Conservation (phyloP, 768 basidiomycete genomes). For the Mycena venus region DNA sequence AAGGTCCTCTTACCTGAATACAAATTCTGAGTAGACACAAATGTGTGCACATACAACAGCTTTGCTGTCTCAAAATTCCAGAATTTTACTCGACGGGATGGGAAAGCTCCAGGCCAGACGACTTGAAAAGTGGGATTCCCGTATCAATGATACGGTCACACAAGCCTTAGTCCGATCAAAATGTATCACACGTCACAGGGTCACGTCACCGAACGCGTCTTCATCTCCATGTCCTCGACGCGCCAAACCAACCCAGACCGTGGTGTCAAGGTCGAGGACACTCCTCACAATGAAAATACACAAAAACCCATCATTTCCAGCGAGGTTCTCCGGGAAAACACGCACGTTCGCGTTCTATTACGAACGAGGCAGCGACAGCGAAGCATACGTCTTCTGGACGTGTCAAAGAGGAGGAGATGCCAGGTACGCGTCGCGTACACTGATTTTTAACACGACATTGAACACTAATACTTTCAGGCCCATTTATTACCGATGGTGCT, state of each 20-base stretch:
- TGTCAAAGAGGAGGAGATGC: not conserved
- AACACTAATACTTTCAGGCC: not conserved
- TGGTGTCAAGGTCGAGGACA: not conserved
- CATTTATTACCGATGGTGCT: not conserved
- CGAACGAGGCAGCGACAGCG: not conserved
- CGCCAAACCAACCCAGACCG: not conserved
- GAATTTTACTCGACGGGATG: not conserved
- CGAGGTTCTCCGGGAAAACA: not conserved
- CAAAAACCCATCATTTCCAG: not conserved
- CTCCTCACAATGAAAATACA: not conserved
- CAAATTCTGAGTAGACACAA: not conserved
- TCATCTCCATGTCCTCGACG: not conserved
- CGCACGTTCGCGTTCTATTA: not conserved
- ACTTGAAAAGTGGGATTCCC: not conserved
- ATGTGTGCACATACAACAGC: no score
- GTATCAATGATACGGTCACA: constrained; percentile 1
- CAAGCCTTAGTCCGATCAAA: not conserved
- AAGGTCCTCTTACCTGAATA: not conserved
- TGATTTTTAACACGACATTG: not conserved
- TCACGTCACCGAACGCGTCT: not conserved
- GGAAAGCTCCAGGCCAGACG: not conserved
- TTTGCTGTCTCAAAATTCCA: not conserved
- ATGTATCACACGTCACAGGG: not conserved
- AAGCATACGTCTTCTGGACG: not conserved
- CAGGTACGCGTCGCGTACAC: not conserved